Conservation (phyloP, 2,329 filamentous ascomycete genomes). For the Tolypocladium inflatum region DNA sequence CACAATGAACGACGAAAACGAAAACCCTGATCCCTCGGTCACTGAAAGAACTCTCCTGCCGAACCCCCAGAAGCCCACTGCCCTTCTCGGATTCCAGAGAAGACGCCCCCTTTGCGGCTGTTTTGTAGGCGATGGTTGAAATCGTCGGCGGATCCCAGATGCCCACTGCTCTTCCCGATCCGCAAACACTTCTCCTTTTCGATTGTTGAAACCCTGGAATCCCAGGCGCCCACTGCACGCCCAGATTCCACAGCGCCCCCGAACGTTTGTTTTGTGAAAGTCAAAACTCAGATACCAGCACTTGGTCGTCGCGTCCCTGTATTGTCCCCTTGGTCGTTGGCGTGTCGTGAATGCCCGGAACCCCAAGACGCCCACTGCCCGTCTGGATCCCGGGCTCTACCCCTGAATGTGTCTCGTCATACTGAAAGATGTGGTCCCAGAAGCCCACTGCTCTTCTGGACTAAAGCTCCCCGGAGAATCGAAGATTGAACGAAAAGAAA, state of each 20-base stretch:
- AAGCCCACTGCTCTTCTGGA: slow-evolving; percentile 17
- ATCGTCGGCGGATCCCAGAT: slow-evolving; percentile 9
- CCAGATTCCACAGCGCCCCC: slow-evolving; percentile 1
- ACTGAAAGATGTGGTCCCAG: slow-evolving; percentile 5
- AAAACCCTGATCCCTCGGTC: neutral
- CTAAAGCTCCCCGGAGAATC: neutral
- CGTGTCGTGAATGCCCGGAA: neutral
- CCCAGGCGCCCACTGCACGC: slow-evolving; percentile 9
- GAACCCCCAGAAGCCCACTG: neutral
- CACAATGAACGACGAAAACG: neutral
- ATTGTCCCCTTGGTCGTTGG: neutral
- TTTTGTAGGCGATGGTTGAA: slow-evolving; percentile 2
- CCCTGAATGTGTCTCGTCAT: neutral
- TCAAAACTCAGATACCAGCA: neutral
- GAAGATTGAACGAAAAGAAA: neutral
- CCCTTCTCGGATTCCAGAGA: neutral
- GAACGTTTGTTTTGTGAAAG: neutral
- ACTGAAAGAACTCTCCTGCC: neutral
- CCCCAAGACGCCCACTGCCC: slow-evolving; percentile 3
- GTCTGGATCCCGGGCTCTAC: neutral
- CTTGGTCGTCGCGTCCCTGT: neutral
- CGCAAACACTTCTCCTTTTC: neutral
- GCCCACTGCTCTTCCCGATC: slow-evolving; percentile 15
- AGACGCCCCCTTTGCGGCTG: neutral
- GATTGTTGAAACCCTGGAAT: slow-evolving; percentile 10